Evolutionary conservation across 805 yeast genomes (phyloP).

Genomic region (Debaryomyces tyrocola): DNA sequence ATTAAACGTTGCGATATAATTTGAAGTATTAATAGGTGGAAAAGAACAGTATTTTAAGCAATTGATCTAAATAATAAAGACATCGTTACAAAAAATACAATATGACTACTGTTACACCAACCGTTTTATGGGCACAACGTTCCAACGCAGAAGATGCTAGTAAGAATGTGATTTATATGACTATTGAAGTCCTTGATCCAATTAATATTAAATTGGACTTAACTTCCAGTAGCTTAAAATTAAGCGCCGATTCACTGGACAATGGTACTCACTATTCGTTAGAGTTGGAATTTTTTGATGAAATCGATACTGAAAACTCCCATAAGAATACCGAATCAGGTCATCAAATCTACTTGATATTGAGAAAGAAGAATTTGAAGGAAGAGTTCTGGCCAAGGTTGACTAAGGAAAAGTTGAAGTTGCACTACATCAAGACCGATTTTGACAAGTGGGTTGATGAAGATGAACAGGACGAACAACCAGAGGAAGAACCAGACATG

Average conservation of each 20-base stretch:
- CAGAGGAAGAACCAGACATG: constrained; percentile 44
- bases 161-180: constrained; percentile 74
- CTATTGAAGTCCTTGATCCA: constrained; percentile 73
- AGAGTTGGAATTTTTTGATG: constrained; percentile 72
- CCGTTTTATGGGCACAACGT: constrained; percentile 96
- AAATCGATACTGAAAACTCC: constrained; percentile 67
- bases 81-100: neutral
- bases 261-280: constrained; percentile 58
- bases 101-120: constrained; percentile 35
- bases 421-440: constrained; percentile 84
- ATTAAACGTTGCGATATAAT: neutral
- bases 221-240: constrained; percentile 52
- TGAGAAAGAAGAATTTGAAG: constrained; percentile 66
- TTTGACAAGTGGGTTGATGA: constrained; percentile 98
- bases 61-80: neutral
- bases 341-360: constrained; percentile 59
- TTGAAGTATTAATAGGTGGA: neutral
- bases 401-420: constrained; percentile 80
- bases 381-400: constrained; percentile 95
- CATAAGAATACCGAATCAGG: constrained; percentile 55
- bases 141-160: constrained; percentile 69
- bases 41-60: neutral
- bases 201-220: constrained; percentile 60
- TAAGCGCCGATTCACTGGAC: constrained; percentile 46
- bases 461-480: constrained; percentile 86